Evolutionary conservation across 2,329 filamentous ascomycete genomes (phyloP).

Genomic region (Incumbomyces delicatus): DNA sequence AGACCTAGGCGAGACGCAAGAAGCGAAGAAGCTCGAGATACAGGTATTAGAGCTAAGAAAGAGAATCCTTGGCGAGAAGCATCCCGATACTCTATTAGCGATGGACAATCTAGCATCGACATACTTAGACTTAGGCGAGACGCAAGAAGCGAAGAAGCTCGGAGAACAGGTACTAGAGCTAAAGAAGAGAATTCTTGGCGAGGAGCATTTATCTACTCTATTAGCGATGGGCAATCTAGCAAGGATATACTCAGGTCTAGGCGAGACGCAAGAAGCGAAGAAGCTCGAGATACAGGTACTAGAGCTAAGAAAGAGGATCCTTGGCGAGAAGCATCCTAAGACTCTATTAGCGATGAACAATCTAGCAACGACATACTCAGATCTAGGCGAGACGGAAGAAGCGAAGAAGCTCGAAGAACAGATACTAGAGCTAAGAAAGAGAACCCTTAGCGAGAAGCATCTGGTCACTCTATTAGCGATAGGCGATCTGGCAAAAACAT

Average conservation of each 20-base stretch:
- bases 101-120: not conserved
- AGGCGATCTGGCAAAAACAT: too few species aligned
- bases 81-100: not conserved
- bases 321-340: too few species aligned
- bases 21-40: not conserved
- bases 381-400: constrained; percentile 11
- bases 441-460: too few species aligned
- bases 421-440: not conserved
- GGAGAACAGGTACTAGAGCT: too few species aligned
- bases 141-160: constrained; percentile 14
- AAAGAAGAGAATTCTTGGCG: too few species aligned
- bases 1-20: not conserved
- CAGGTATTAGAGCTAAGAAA: not conserved
- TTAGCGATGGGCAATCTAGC: not conserved
- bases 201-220: constrained; percentile 13
- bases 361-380: not conserved
- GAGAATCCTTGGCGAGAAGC: not conserved
- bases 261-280: not conserved
- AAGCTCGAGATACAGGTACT: too few species aligned
- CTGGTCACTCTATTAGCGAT: too few species aligned
- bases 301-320: not conserved
- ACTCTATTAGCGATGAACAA: too few species aligned
- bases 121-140: constrained; percentile 10
- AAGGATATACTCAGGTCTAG: not conserved
- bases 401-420: not conserved